Percentiles rank a stretch among this genome's conserved stretches.
Conservation (phyloP, 805 yeast genomes). For the Candida tammaniensis region DNA sequence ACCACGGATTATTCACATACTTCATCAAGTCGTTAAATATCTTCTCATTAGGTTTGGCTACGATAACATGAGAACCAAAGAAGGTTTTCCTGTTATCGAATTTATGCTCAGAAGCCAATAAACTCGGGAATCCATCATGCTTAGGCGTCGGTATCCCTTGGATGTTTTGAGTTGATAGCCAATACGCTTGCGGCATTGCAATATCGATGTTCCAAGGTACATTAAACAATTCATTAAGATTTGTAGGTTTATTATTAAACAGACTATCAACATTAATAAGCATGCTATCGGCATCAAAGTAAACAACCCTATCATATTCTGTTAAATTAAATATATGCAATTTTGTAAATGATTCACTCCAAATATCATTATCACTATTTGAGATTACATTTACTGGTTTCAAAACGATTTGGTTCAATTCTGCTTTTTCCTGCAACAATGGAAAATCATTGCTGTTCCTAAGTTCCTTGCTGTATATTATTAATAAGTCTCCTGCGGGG, state of each 20-base stretch:
- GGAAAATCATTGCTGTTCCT: slow-evolving; percentile 13
- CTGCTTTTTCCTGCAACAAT: slow-evolving; percentile 12
- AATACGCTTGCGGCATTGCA: slow-evolving; percentile 36
- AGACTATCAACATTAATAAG: slow-evolving; percentile 16
- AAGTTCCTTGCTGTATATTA: slow-evolving; percentile 33
- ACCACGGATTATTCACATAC: slow-evolving; percentile 25
- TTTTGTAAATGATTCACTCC: slow-evolving; percentile 57
- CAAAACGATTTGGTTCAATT: slow-evolving; percentile 22
- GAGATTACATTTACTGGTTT: slow-evolving; percentile 17
- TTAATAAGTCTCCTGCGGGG: slow-evolving; percentile 40
- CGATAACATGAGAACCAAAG: slow-evolving; percentile 54
- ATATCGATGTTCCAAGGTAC: slow-evolving; percentile 22
- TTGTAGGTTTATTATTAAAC: slow-evolving; percentile 5
- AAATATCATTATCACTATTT: slow-evolving; percentile 19
- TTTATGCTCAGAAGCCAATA: slow-evolving; percentile 23
- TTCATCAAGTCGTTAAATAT: slow-evolving; percentile 20
- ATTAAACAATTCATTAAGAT: slow-evolving; percentile 32
- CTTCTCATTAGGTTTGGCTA: slow-evolving; percentile 47
- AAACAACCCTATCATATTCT: slow-evolving; percentile 52
- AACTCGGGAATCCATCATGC: slow-evolving; percentile 12
- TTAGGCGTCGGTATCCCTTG: slow-evolving; percentile 12
- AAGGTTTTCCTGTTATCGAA: slow-evolving; percentile 26
- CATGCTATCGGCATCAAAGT: slow-evolving; percentile 57
- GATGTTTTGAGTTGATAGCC: slow-evolving; percentile 21
- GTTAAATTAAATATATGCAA: slow-evolving; percentile 48